Percentiles rank a stretch among this genome's conserved stretches.
Evolutionary conservation across 805 yeast species (phyloP).

Genomic region (Yarrowia divulgata): DNA sequence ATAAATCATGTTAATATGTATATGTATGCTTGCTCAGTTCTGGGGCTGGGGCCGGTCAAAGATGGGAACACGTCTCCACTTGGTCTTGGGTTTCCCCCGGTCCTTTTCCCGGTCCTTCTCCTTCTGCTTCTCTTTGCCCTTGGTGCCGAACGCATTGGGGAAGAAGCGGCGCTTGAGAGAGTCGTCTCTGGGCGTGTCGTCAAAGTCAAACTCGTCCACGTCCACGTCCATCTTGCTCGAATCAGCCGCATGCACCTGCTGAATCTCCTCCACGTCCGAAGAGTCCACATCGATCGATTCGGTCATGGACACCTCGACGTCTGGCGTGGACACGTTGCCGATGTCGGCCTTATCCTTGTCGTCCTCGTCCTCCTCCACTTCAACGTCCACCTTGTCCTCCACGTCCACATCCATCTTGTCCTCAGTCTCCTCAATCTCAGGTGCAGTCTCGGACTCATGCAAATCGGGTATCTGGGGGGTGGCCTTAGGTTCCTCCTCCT

Average conservation of each 20-base stretch:
- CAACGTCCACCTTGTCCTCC: not conserved
- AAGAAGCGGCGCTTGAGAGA: not conserved
- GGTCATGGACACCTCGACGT: no score
- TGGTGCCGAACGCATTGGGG: not conserved
- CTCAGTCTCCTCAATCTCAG: not conserved
- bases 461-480: no score
- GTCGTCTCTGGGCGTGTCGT: not conserved
- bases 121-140: not conserved
- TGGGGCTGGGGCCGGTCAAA: not conserved
- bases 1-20: constrained; percentile 27
- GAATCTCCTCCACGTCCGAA: not conserved
- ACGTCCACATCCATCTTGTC: not conserved
- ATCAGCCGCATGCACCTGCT: not conserved
- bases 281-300: not conserved
- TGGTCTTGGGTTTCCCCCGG: not conserved
- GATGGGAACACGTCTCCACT: not conserved
- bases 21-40: constrained; percentile 5
- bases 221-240: not conserved
- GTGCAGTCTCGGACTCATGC: no score
- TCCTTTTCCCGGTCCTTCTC: not conserved
- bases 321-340: no score
- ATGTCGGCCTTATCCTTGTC: no score
- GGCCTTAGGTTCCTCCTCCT: not conserved
- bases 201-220: constrained; percentile 13
- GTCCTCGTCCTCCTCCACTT: no score